Evolutionary conservation across 306 rosid species (phyloP), one percentile per base, ranked within the genome.

Genomic region (Alnus rubra): DNA sequence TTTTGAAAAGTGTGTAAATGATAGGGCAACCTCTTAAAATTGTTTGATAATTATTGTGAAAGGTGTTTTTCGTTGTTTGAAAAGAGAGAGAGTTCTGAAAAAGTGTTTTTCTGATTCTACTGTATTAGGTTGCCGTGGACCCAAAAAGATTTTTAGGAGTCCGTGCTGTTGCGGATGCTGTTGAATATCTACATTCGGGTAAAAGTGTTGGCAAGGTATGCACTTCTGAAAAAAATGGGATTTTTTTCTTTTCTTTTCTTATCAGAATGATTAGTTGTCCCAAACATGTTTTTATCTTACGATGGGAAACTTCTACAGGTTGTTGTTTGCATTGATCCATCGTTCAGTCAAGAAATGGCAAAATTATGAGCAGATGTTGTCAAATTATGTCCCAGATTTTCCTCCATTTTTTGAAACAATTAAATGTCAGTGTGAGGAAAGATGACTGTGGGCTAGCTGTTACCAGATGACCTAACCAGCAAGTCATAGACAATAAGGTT

Each of bases 121-220:
- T 73, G 14, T 77, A 50, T 68, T 75, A 95, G 98, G 82, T 95
- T 83, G 86, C 74, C 11, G 33, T 95, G 30, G 98, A 95, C 86
- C 98, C 96, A 30, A 91, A 86, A 91, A 86, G 53, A 53, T 95
- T 92, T 90, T 2, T 86, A n/a, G 98, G 98, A 56, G 73, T 95
- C 45, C 68, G 76, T 68, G 87, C 98, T 11, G 94, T 89, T 47
- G 90, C 91, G 3, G 94, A 95, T 67, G 98, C 98, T 6, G 98
- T 95, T 16, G 98, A 95, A 82, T 87, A 95, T 84, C 97, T 95
- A 79, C 97, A 95, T 85, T 95, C 98, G 30, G 98, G 98, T 9
- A 89, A 88, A 84, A 95, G 98, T 77, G 92, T 92, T 33, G 98
- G 98, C 65, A 95, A 95, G 98, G 98, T 95, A 92, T 59, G 67